A percentile compares a stretch with the other conserved stretches of the same genome.
Conservation (phyloP, 768 basidiomycete genomes). For the Crucibulum laeve region DNA sequence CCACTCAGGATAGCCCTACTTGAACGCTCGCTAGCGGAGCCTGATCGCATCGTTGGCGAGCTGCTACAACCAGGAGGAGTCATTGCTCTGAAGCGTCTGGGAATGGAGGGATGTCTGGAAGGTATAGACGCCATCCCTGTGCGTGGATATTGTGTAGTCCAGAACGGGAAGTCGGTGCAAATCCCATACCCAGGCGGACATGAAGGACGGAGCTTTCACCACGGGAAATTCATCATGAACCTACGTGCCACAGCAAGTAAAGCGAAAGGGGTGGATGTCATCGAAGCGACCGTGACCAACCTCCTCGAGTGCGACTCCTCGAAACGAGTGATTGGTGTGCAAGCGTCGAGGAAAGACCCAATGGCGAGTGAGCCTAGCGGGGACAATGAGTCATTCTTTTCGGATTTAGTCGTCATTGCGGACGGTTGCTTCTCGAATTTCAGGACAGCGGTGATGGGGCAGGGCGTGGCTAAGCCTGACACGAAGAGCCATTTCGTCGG, state of each 20-base stretch:
- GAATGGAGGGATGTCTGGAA: conserved; percentile 70
- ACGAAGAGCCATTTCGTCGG: conserved; percentile 84
- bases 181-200: conserved; percentile 80
- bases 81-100: conserved; percentile 69
- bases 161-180: conserved; percentile 63
- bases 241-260: conserved; percentile 62
- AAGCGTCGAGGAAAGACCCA: conserved; percentile 40
- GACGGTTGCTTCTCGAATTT: conserved; percentile 98
- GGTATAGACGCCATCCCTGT: conserved; percentile 84
- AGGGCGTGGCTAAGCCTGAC: conserved; percentile 40
- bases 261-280: conserved; percentile 66
- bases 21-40: conserved; percentile 88
- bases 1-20: conserved; percentile 79
- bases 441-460: conserved; percentile 61
- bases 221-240: conserved; percentile 83
- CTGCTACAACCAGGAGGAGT: conserved; percentile 93
- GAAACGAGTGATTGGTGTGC: conserved; percentile 61
- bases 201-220: conserved; percentile 88
- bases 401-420: conserved; percentile 81
- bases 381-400: conserved; percentile 55
- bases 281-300: conserved; percentile 82
- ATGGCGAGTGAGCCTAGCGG: conserved; percentile 16
- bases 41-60: conserved; percentile 97
- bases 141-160: conserved; percentile 82
- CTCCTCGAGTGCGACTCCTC: conserved; percentile 55